phyloP scores from a whole-genome alignment of 1,284 basidiomycete species.

The Amylostereum areolatum region DNA sequence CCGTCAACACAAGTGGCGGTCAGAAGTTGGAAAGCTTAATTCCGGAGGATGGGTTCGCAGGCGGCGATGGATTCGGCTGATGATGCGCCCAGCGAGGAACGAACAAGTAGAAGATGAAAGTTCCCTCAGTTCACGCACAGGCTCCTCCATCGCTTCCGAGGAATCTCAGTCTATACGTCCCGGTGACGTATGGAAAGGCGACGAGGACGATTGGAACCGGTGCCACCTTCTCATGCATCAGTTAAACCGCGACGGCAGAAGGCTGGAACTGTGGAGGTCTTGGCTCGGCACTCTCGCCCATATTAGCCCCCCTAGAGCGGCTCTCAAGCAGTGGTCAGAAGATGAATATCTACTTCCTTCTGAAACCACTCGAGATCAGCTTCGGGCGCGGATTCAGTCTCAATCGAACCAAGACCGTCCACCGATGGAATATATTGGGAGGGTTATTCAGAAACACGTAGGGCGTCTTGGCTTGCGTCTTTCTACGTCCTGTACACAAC shows the following conservation, averaged over 20 bases:
- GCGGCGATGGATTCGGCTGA: slow-evolving; percentile 71
- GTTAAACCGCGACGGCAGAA: slow-evolving; percentile 58
- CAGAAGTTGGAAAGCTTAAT: slow-evolving; percentile 51
- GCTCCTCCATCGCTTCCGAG: background rate
- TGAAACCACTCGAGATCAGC: slow-evolving; percentile 14
- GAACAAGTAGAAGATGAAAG: slow-evolving; percentile 7
- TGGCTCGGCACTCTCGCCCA: slow-evolving; percentile 38
- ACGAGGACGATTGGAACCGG: slow-evolving; percentile 54
- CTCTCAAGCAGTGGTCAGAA: slow-evolving; percentile 36
- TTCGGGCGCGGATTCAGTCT: background rate
- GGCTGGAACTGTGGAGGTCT: slow-evolving; percentile 63
- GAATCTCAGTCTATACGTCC: slow-evolving; percentile 8
- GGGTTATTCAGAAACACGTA: slow-evolving; percentile 55
- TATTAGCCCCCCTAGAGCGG: background rate
- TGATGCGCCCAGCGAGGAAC: slow-evolving; percentile 55
- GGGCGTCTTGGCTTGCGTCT: slow-evolving; percentile 21
- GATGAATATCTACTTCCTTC: slow-evolving; percentile 30
- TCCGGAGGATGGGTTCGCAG: slow-evolving; percentile 68
- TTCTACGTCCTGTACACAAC: slow-evolving; percentile 3
- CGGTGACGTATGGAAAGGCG: slow-evolving; percentile 31
- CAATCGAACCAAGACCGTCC: slow-evolving; percentile 16
- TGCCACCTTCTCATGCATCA: slow-evolving; percentile 46
- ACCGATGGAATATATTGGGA: slow-evolving; percentile 37
- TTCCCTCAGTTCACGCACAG: background rate
- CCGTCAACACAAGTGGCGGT: slow-evolving; percentile 55